These are phyloP conservation scores for Penicillium paxilli DNA, from an alignment of 495 filamentous ascomycete genomes.

Conservation along the genomic window DNA sequence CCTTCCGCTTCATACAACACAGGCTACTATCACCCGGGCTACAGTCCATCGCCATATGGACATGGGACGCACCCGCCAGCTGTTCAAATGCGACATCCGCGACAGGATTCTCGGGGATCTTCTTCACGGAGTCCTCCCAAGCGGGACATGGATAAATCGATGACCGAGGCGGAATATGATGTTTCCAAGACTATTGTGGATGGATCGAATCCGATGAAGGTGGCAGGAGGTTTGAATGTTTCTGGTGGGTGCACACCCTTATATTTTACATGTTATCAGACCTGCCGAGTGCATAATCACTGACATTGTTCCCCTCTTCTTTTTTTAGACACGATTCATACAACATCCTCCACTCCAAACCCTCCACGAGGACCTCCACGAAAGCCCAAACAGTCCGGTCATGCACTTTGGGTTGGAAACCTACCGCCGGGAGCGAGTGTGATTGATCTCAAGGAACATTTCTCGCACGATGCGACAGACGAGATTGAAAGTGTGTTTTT, in stretches of 20 bases:
- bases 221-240: slow-evolving; percentile 14
- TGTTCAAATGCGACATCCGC: slow-evolving; percentile 9
- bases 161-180: slow-evolving; percentile 28
- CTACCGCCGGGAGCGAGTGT: slow-evolving; percentile 79
- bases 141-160: slow-evolving; percentile 23
- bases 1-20: slow-evolving; percentile 28
- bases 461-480: slow-evolving; percentile 73
- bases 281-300: too few species aligned
- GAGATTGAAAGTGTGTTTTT: slow-evolving; percentile 90
- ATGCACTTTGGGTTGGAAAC: slow-evolving; percentile 97
- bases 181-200: slow-evolving; percentile 47
- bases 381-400: slow-evolving; percentile 90
- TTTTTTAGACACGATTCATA: too few species aligned
- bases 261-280: too few species aligned
- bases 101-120: background rate
- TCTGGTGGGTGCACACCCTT: background rate
- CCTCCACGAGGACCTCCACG: slow-evolving; percentile 84
- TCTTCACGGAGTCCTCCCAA: background rate
- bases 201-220: slow-evolving; percentile 38
- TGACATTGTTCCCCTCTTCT: too few species aligned
- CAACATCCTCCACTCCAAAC: slow-evolving; percentile 25
- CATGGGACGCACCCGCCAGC: slow-evolving; percentile 10
- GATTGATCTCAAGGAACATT: slow-evolving; percentile 83
- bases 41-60: slow-evolving; percentile 17
- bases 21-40: slow-evolving; percentile 31